Percentiles rank a stretch among this genome's conserved stretches.
Evolutionary conservation across 495 filamentous ascomycete genomes (phyloP).

Genomic region (Choiromyces venosus): DNA sequence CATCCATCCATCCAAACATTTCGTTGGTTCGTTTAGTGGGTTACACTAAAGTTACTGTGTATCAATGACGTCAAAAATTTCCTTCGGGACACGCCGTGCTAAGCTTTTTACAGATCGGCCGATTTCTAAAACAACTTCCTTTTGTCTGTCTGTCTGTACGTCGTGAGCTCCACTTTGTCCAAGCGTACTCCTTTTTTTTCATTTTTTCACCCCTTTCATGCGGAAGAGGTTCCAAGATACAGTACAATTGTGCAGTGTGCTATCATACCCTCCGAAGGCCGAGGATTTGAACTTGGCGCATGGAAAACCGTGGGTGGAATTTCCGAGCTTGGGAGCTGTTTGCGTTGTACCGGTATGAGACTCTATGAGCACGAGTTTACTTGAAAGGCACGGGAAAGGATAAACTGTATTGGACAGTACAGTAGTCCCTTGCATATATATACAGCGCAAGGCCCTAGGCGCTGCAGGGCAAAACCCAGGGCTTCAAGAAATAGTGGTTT

Average conservation of each 20-base stretch:
- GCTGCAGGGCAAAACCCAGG: neutral
- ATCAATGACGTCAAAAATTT: neutral
- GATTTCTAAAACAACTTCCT: neutral
- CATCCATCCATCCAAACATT: no score
- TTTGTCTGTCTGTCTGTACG: no score
- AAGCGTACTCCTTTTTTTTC: no score
- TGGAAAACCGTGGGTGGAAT: neutral
- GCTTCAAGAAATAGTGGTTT: neutral
- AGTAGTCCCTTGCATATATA: no score
- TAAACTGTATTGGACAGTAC: neutral
- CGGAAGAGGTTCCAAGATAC: neutral
- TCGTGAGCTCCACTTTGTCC: neutral
- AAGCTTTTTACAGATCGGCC: neutral
- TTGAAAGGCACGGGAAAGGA: neutral
- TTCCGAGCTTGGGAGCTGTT: neutral
- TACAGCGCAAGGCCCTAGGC: neutral
- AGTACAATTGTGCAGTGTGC: no score
- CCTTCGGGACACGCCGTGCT: neutral
- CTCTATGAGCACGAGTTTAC: neutral
- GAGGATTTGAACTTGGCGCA: neutral
- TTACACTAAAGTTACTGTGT: neutral
- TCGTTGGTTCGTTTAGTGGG: no score
- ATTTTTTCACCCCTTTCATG: neutral
- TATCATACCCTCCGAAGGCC: neutral
- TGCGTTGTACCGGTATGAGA: no score